Evolutionary conservation across 257 asterid species (phyloP), one percentile per base, ranked within the genome.

Genomic region (Primulina eburnea): DNA sequence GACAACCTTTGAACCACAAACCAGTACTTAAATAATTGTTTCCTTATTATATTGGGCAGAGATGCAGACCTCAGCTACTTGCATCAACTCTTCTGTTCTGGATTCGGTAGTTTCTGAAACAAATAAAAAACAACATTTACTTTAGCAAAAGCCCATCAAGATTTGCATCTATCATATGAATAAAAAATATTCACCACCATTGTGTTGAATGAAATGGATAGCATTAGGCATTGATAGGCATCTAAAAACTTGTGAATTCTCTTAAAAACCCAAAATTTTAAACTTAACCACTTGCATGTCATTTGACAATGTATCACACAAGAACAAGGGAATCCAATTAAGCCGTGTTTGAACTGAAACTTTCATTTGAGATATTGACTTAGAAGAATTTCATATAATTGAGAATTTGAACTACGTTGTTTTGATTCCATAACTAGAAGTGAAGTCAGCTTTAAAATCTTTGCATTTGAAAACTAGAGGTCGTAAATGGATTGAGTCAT

Each of bases 61-160:
- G 72, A 81, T 72, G 75, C 90, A 73, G 69, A 90, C 95, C 92
- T 88, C 82, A 38, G 69, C 71, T 61, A 73, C 74, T 62, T 80
- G 85, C 73, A 79, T 73, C 84, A 70, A 83, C 50, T 76, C 79
- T 62, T 79, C 65, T 43, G 71, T 33, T 18, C 55, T 73, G 24
- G 5, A 14, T 14, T 50, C 56, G 16, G 84, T 69, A 60, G 17
- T 77, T 71, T 82, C 97, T 92, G 90, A 67, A 75, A 79, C 35
- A 33, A 57, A 37, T 76, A 8, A 70, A 16, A 50, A 50, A 50
- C 56, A 11, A 43, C 6, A 3, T n/a, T 4, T 43, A 43, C 2
- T 14, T 47, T 50, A 5, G 56, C 20, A 50, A 50, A 50, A 50
- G 20, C 56, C 8, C 56, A 50, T 50, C 18, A 50, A 50, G 20